Conservation (phyloP, 768 basidiomycete species). For the Amanita thiersii region DNA sequence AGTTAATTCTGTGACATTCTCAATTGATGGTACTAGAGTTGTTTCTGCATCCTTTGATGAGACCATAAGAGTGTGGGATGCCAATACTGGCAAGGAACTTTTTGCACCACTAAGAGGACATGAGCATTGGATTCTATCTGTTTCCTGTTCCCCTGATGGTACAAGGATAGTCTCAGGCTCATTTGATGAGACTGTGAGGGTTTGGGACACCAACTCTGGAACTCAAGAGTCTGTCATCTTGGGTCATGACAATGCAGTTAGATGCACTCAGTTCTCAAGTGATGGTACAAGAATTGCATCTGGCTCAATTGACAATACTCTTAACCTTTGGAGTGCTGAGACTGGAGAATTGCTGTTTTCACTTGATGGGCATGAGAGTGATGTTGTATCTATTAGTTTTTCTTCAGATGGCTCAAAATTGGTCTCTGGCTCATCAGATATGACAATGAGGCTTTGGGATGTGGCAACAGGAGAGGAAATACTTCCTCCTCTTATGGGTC, state of each 20-base stretch:
- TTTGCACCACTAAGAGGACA: not conserved
- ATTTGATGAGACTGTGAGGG: not conserved
- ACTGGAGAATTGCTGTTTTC: not conserved
- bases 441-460: not conserved
- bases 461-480: not conserved
- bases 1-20: constrained; percentile 4
- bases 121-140: not conserved
- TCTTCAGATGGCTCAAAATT: not conserved
- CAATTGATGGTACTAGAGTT: constrained; percentile 10
- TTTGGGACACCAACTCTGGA: constrained; percentile 5
- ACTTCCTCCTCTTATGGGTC: not conserved
- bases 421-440: not conserved
- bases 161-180: constrained; percentile 4
- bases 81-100: constrained; percentile 7
- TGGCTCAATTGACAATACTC: not conserved
- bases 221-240: not conserved
- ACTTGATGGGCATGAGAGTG: not conserved
- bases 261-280: constrained; percentile 8
- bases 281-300: not conserved
- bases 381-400: not conserved
- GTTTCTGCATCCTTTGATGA: constrained; percentile 9
- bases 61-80: constrained; percentile 12
- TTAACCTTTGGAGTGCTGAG: not conserved
- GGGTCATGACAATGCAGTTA: not conserved
- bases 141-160: constrained; percentile 7